Percentiles rank a stretch among this genome's conserved stretches.
phyloP scores from a whole-genome alignment of 331 rosid genomes.

The Malus hybrid region DNA sequence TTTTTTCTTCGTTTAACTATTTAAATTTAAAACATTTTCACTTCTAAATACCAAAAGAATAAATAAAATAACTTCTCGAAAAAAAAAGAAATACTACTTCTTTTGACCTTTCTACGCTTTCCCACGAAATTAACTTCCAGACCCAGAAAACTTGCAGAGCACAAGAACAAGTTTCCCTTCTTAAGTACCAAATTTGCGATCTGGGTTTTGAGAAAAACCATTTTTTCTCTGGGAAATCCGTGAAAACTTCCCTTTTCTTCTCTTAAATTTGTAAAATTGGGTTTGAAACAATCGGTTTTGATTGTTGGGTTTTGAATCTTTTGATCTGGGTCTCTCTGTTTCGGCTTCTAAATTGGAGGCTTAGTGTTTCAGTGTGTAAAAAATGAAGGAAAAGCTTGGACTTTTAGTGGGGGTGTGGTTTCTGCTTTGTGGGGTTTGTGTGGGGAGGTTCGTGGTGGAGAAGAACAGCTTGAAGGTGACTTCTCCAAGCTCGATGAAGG shows the following conservation, averaged over 20 bases:
- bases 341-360: background rate
- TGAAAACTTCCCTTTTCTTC: background rate
- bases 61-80: too few species aligned
- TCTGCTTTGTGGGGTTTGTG: slow-evolving; percentile 45
- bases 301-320: background rate
- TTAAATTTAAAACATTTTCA: too few species aligned
- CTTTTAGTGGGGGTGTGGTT: slow-evolving; percentile 37
- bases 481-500: slow-evolving; percentile 58
- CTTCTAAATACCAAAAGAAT: too few species aligned
- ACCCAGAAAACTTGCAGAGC: background rate
- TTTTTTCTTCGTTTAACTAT: too few species aligned
- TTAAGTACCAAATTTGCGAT: slow-evolving; percentile 8
- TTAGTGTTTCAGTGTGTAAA: slow-evolving; percentile 7
- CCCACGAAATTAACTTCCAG: too few species aligned
- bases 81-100: background rate
- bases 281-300: background rate
- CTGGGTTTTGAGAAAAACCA: slow-evolving; percentile 15
- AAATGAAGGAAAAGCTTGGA: slow-evolving; percentile 38
- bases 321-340: slow-evolving; percentile 17
- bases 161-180: background rate
- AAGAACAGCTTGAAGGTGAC: slow-evolving; percentile 79
- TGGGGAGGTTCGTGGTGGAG: slow-evolving; percentile 89
- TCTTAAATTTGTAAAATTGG: background rate
- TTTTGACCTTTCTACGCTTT: background rate
- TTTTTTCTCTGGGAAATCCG: background rate